These are phyloP conservation scores for Hanseniaspora thailandica DNA, from an alignment of 805 yeast species.

Conservation along the genomic window DNA sequence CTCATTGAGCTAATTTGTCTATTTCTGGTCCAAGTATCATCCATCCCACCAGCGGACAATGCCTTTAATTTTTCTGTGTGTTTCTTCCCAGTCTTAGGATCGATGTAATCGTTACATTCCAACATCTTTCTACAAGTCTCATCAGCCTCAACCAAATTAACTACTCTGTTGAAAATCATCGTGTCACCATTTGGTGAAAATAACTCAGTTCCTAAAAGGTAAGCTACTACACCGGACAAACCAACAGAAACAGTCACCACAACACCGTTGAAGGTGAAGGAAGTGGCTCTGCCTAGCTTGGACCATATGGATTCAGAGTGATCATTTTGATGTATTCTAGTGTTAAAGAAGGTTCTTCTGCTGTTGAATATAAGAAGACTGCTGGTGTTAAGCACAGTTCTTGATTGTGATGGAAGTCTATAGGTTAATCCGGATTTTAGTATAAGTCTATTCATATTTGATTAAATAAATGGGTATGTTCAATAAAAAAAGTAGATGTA, in stretches of 20 bases:
- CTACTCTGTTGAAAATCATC: slow-evolving; percentile 77
- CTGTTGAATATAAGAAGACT: neutral
- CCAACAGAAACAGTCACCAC: slow-evolving; percentile 61
- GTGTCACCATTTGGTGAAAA: slow-evolving; percentile 88
- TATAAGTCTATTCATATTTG: neutral
- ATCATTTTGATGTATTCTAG: slow-evolving; percentile 3
- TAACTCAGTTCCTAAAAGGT: slow-evolving; percentile 65
- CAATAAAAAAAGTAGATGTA: too few species aligned
- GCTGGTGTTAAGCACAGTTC: neutral
- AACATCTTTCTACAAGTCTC: slow-evolving; percentile 46
- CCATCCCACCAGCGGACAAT: slow-evolving; percentile 56
- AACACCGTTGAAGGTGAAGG: slow-evolving; percentile 49
- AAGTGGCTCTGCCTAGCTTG: slow-evolving; percentile 43
- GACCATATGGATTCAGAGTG: slow-evolving; percentile 35
- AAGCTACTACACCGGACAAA: slow-evolving; percentile 54
- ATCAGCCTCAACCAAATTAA: slow-evolving; percentile 60
- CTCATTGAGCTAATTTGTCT: slow-evolving; percentile 68
- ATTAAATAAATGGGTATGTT: neutral
- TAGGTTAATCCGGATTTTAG: neutral
- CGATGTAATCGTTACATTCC: slow-evolving; percentile 33
- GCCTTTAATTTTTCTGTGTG: slow-evolving; percentile 61
- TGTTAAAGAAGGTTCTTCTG: neutral
- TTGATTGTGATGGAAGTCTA: neutral
- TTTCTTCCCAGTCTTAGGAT: slow-evolving; percentile 15
- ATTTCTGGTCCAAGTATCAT: slow-evolving; percentile 75